Evolutionary conservation across 106 monocot species (phyloP).

Genomic region (Narthecium ossifragum): DNA sequence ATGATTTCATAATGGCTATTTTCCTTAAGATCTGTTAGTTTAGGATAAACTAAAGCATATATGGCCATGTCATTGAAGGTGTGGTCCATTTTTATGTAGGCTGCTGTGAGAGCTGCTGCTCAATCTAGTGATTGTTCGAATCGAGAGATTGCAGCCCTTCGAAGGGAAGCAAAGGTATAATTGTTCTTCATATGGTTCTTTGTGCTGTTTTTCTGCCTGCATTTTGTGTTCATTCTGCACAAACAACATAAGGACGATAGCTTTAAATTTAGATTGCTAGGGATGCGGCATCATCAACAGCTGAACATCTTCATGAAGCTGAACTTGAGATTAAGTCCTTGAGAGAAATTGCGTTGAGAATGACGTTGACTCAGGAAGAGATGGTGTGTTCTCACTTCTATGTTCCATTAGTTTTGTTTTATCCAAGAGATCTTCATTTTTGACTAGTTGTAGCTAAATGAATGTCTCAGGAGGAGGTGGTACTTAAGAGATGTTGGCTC

Average conservation of each 20-base stretch:
- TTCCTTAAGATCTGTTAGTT: too few relatives aligned
- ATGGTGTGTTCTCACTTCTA: conserved; percentile 38
- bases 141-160: conserved; percentile 27
- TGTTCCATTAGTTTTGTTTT: too few relatives aligned
- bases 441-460: too few relatives aligned
- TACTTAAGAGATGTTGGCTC: conserved; percentile 89
- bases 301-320: conserved; percentile 35
- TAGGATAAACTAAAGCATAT: too few relatives aligned
- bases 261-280: conserved; percentile 20
- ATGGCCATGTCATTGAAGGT: too few relatives aligned
- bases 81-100: too few relatives aligned
- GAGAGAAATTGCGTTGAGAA: conserved; percentile 32
- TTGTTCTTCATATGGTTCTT: neutral
- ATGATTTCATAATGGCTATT: too few relatives aligned
- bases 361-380: conserved; percentile 65
- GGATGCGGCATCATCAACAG: conserved; percentile 29
- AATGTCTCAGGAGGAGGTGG: conserved; percentile 63
- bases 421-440: too few relatives aligned
- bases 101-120: conserved; percentile 18
- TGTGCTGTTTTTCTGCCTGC: neutral
- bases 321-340: conserved; percentile 48
- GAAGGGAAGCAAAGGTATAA: conserved; percentile 31
- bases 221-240: neutral
- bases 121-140: conserved; percentile 17
- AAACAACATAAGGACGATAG: neutral